Evolutionary conservation across 768 basidiomycete genomes (phyloP).

Genomic region (Tulasnella sp.): DNA sequence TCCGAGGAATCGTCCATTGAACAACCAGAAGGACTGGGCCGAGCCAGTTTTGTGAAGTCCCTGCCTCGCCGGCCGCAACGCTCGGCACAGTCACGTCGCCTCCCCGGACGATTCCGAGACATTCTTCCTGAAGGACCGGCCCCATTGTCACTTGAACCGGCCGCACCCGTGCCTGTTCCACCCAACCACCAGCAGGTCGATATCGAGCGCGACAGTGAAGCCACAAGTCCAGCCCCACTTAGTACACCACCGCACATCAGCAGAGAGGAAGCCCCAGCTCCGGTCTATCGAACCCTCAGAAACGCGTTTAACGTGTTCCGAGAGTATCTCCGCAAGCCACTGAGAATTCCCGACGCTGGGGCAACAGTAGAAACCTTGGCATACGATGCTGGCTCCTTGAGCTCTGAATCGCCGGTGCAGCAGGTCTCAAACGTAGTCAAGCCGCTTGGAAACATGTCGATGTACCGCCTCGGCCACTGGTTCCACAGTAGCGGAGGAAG

Average conservation of each 20-base stretch:
- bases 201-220: too few relatives aligned
- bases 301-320: slow-evolving; percentile 2
- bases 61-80: background rate
- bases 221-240: too few relatives aligned
- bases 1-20: too few relatives aligned
- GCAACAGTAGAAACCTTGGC: background rate
- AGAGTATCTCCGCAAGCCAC: background rate
- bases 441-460: background rate
- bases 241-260: too few relatives aligned
- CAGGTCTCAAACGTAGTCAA: background rate
- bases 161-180: background rate
- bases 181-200: too few relatives aligned
- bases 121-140: background rate
- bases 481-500: background rate
- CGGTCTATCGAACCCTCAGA: background rate
- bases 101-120: background rate
- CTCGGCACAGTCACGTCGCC: background rate
- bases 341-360: background rate
- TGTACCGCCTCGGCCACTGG: background rate
- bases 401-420: background rate
- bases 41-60: too few relatives aligned
- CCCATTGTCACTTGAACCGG: background rate
- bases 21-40: too few relatives aligned
- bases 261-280: too few relatives aligned
- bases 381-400: background rate